Evolutionary conservation across 2,329 filamentous ascomycete species (phyloP), one percentile per base, ranked within the genome.

Genomic region (Fusarium temperatum): DNA sequence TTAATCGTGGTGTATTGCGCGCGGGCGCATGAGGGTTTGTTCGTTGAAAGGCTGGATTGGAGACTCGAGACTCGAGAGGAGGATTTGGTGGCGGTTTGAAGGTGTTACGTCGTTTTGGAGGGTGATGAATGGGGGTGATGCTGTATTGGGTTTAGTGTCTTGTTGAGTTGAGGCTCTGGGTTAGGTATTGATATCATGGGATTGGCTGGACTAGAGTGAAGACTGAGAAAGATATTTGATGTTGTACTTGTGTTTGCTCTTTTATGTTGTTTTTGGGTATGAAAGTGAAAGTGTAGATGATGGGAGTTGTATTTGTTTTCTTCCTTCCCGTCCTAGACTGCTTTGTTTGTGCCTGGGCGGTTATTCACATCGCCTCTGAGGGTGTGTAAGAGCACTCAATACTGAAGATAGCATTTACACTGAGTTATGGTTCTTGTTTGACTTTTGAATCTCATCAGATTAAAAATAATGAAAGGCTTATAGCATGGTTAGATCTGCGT

Each of bases 31-130:
- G 42, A 47, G 30, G 54, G 36, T 55, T 42, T 55, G 47, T 55
- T 42, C 50, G 47, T 39, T 44, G 54, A 22, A 32, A 50, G 63
- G 48, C n/a, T 47, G 32, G 20, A 17, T 28, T n/a, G 45, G 39
- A 39, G 47, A 35, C 39, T 62, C 22, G 39, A 65, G 45, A 57
- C n/a, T 38, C 24, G n/a, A 45, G 48, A 22, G 26, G 47, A 50
- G 54, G 38, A 45, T 60, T 59, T 62, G 61, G 66, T 69, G 56
- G 45, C 57, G 51, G 61, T 61, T 68, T 61, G 45, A 60, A 68
- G 64, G 57, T 57, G 59, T 66, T 75, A 74, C 69, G 69, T 70
- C 59, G 74, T 63, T 65, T 65, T 55, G 24, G 59, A 61, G 61
- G 51, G 38, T 36, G 54, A 66, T 51, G 45, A 62, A 65, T 59